Base-by-base conservation (phyloP, 306 rosid genomes). In the Fragaria vesca region DNA sequence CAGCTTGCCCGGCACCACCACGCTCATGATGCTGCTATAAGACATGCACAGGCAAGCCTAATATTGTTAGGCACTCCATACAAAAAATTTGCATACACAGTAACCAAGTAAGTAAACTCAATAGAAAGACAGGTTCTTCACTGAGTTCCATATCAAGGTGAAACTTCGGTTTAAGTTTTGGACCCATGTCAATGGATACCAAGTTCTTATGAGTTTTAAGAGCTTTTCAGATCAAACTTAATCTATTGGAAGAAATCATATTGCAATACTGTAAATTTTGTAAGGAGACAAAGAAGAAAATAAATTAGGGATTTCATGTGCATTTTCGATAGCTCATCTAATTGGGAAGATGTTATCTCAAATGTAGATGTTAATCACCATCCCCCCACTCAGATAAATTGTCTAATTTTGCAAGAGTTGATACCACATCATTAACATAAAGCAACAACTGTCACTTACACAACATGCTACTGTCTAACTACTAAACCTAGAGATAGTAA, bases 1-100 rank as follows among this genome's bases (percentile, higher is more conserved):
- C 87, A 88, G 73, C 84, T 79, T 86, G 89, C 84, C 82, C 81
- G 66, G 87, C 77, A 85, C 60, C 86, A 73, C 87, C 85, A 74
- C 85, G 85, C 76, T 86, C 90, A 55, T 79, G 85, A 58, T 88
- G 92, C 97, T 93, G 96, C 82, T 88, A 91, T 76, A 89, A 91
- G 86, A 89, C 90, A 90, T 67, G 86, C 86, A 88, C 81, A 86
- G 86, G 84, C 88, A 93, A 89, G 90, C 86, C 91, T 84, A 88
- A 84, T 79, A 85, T 85, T 82, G 84, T 87, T 83, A 68, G 45
- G 79, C 82, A 86, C 86, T 84, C 24, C 24, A 24, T 24, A 83
- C 78, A 84, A 89, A 81, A 80, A 63, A 73, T 81, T 86, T 58
- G 73, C 79, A 83, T 50, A 82, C 66, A 79, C 83, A 75, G 82